phyloP scores from a whole-genome alignment of 2,329 filamentous ascomycete species.

The Venturiaceae sp. region DNA sequence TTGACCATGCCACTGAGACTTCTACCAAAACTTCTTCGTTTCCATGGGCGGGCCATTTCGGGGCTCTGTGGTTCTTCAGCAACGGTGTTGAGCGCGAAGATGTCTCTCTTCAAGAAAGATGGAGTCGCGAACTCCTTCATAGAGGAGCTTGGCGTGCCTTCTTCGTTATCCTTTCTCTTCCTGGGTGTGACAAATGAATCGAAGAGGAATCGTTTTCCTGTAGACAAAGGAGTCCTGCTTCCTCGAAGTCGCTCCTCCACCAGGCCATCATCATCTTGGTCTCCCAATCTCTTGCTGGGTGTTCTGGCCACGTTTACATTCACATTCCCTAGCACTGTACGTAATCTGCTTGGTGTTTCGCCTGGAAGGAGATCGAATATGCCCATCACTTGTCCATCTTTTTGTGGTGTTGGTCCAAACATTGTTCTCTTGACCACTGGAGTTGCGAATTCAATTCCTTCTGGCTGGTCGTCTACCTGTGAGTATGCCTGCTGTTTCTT shows the following conservation, averaged over 20 bases:
- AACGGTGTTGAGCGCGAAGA: slow-evolving; percentile 34
- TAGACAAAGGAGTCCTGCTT: slow-evolving; percentile 39
- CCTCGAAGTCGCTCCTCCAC: slow-evolving; percentile 14
- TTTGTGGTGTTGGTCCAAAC: slow-evolving; percentile 71
- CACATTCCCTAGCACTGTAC: slow-evolving; percentile 20
- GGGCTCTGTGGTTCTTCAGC: slow-evolving; percentile 20
- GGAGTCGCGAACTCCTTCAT: slow-evolving; percentile 54
- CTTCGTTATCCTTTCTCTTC: slow-evolving; percentile 30
- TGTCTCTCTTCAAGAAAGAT: slow-evolving; percentile 53
- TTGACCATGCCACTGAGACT: slow-evolving; percentile 68
- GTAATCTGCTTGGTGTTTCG: slow-evolving; percentile 30
- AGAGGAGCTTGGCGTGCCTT: slow-evolving; percentile 23
- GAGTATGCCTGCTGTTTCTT: slow-evolving; percentile 24
- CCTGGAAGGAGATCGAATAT: slow-evolving; percentile 65
- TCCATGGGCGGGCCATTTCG: slow-evolving; percentile 25
- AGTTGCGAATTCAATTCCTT: slow-evolving; percentile 45
- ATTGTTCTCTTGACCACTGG: slow-evolving; percentile 38
- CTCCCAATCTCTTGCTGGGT: slow-evolving; percentile 22
- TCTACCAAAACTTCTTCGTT: slow-evolving; percentile 43
- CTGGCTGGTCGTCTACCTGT: slow-evolving; percentile 16
- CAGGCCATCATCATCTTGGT: slow-evolving; percentile 17
- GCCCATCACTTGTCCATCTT: slow-evolving; percentile 66
- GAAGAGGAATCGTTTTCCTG: slow-evolving; percentile 51
- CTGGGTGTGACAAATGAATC: slow-evolving; percentile 58
- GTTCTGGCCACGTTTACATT: slow-evolving; percentile 25